Evolutionary conservation across 768 basidiomycete genomes (phyloP).

Genomic region (Pleurotus ostreatus): DNA sequence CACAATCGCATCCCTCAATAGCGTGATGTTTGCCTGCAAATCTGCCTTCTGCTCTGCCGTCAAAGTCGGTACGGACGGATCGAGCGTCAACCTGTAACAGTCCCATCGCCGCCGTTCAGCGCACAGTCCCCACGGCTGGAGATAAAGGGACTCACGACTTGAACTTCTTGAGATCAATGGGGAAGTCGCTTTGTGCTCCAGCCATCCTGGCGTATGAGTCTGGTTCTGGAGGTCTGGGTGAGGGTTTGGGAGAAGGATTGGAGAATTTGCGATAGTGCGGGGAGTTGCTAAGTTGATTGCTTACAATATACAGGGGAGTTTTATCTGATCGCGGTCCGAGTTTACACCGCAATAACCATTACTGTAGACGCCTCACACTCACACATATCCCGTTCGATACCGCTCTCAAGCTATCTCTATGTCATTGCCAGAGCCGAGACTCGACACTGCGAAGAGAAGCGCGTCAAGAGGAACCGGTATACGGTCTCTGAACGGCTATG

Average conservation of each 20-base stretch:
- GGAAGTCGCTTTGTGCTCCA: slow-evolving; percentile 47
- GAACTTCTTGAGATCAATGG: slow-evolving; percentile 74
- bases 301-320: neutral
- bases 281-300: neutral
- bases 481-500: neutral
- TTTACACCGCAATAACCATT: neutral
- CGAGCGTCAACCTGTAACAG: slow-evolving; percentile 57
- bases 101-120: neutral
- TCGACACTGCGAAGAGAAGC: neutral
- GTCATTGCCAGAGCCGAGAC: too few relatives aligned
- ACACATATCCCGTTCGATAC: slow-evolving; percentile 6
- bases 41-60: slow-evolving; percentile 55
- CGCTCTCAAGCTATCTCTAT: neutral
- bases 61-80: slow-evolving; percentile 62
- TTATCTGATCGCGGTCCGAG: slow-evolving; percentile 9
- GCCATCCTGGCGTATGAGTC: slow-evolving; percentile 27
- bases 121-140: neutral
- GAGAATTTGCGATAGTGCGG: slow-evolving; percentile 2
- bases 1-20: slow-evolving; percentile 82
- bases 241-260: slow-evolving; percentile 9
- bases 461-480: neutral
- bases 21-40: slow-evolving; percentile 68
- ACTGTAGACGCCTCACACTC: neutral
- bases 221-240: slow-evolving; percentile 13
- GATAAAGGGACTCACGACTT: slow-evolving; percentile 48